A percentile compares a stretch with the other conserved stretches of the same genome.
phyloP scores from a whole-genome alignment of 2,329 filamentous ascomycete species.

The Didymosphaeria variabile region DNA sequence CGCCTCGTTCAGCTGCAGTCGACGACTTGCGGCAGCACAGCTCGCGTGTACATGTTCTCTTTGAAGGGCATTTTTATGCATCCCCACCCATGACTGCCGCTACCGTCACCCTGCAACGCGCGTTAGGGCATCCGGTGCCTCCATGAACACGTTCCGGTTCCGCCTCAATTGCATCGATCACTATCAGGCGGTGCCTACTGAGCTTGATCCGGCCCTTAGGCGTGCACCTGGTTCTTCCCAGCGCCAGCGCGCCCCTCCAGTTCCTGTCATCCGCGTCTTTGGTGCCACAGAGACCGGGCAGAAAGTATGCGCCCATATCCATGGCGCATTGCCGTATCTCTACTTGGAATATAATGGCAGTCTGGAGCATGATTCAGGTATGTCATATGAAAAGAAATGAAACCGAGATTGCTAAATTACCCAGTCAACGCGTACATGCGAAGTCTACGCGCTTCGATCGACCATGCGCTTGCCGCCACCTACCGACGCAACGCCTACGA shows the following conservation, averaged over 20 bases:
- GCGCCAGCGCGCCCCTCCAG: conserved; percentile 70
- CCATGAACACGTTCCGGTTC: conserved; percentile 83
- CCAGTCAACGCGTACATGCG: conserved; percentile 79
- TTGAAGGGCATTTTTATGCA: neutral
- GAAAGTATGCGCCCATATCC: conserved; percentile 94
- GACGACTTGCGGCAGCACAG: neutral
- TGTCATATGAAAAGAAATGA: conserved; percentile 35
- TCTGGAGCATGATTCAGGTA: conserved; percentile 73
- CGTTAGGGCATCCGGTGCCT: neutral
- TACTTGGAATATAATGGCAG: conserved; percentile 85
- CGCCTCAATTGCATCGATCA: conserved; percentile 96
- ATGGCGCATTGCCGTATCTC: conserved; percentile 95
- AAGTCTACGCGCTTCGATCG: conserved; percentile 83
- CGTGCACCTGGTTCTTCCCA: conserved; percentile 67
- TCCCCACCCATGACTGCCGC: neutral
- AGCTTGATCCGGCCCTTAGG: conserved; percentile 81
- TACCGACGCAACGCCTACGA: conserved; percentile 80
- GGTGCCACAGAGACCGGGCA: conserved; percentile 93
- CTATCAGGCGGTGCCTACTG: conserved; percentile 82
- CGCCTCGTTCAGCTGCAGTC: neutral
- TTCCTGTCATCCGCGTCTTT: conserved; percentile 90
- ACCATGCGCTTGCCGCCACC: conserved; percentile 86
- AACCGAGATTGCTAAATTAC: conserved; percentile 23
- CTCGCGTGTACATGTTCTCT: neutral
- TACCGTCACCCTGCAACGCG: neutral